phyloP scores from a whole-genome alignment of 352 stramenopile genomes.

The Phytophthora nicotianae region DNA sequence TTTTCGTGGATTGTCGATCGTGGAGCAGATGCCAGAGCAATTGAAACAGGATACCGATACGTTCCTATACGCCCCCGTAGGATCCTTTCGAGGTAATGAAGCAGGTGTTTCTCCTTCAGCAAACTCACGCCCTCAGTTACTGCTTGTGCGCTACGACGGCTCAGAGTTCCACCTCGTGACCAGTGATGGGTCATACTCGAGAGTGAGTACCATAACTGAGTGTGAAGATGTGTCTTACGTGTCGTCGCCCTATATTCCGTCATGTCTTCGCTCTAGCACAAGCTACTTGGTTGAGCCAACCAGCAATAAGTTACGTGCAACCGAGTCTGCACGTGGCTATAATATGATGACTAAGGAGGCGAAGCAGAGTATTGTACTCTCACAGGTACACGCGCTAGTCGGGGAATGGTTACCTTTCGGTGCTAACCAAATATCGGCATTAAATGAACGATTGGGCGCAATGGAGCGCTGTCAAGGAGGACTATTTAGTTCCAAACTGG shows the following conservation, averaged over 20 bases:
- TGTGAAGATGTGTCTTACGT: conserved; percentile 98
- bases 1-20: conserved; percentile 86
- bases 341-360: conserved; percentile 94
- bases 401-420: conserved; percentile 98
- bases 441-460: conserved; percentile 96
- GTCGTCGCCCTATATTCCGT: conserved; percentile 95
- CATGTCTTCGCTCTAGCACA: conserved; percentile 94
- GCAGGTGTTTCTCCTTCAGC: conserved; percentile 1
- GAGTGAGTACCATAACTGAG: conserved; percentile 94
- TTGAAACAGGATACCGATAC: conserved; percentile 70
- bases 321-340: conserved; percentile 87
- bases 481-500: conserved; percentile 95
- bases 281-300: conserved; percentile 90
- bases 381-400: conserved; percentile 95
- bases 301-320: conserved; percentile 92
- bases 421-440: conserved; percentile 96
- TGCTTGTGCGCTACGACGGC: conserved; percentile 65
- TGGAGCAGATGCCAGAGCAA: conserved; percentile 85
- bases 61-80: conserved; percentile 54
- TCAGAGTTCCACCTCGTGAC: conserved; percentile 73
- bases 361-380: conserved; percentile 95
- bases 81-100: neutral
- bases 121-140: conserved; percentile 28
- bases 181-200: conserved; percentile 72
- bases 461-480: conserved; percentile 97